These are phyloP conservation scores for Sporothrix pseudoabietina DNA, from an alignment of 2,329 filamentous ascomycete species.

Conservation along the genomic window DNA sequence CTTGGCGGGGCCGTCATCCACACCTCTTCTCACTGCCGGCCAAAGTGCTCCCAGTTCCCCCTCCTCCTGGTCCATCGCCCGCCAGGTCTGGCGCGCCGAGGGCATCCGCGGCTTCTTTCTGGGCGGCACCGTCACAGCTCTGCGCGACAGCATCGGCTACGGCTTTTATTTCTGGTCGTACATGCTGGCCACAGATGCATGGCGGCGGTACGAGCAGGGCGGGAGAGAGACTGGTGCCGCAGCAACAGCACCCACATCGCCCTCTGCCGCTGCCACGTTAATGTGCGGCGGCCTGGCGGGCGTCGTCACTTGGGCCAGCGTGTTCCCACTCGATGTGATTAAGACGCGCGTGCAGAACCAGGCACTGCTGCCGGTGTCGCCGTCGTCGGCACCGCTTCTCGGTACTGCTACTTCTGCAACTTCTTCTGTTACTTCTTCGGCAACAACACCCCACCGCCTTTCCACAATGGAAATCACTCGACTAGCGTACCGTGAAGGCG, in stretches of 20 bases:
- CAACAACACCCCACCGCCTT: constrained; percentile 34
- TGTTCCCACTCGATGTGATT: constrained; percentile 89
- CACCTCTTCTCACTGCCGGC: not conserved
- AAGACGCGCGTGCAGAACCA: constrained; percentile 92
- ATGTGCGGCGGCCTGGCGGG: constrained; percentile 87
- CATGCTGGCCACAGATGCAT: constrained; percentile 66
- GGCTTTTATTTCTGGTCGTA: constrained; percentile 98
- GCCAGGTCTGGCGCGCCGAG: constrained; percentile 57
- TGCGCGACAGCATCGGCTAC: constrained; percentile 89
- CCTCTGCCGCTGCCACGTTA: constrained; percentile 57
- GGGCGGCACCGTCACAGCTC: constrained; percentile 77
- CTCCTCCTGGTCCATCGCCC: constrained; percentile 66
- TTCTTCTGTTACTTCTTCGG: constrained; percentile 26
- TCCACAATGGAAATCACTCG: constrained; percentile 66
- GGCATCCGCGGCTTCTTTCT: constrained; percentile 74
- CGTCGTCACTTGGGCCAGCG: constrained; percentile 82
- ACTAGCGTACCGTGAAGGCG: constrained; percentile 66
- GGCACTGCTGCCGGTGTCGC: constrained; percentile 39
- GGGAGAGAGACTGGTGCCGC: constrained; percentile 25
- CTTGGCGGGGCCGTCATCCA: constrained; percentile 17
- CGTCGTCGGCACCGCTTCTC: constrained; percentile 41
- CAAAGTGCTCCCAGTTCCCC: constrained; percentile 22
- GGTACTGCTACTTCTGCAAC: constrained; percentile 11
- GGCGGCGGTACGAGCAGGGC: constrained; percentile 16
- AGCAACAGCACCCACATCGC: not conserved